Conservation (phyloP, 2,329 filamentous ascomycete species). For the Leptographium wingfieldii region DNA sequence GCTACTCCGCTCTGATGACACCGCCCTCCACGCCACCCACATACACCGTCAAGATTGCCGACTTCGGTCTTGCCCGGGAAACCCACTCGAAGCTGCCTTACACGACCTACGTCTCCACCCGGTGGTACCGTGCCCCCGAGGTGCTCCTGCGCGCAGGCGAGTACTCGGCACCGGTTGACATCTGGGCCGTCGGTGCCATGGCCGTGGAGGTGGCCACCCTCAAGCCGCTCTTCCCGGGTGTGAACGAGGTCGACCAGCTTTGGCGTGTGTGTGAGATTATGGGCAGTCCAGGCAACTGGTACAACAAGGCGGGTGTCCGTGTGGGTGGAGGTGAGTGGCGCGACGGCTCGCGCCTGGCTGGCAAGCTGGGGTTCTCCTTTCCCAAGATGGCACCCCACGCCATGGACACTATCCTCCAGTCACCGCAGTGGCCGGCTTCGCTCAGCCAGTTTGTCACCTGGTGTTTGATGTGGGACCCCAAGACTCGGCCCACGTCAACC, state of each 20-base stretch:
- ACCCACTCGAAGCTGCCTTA: slow-evolving; percentile 94
- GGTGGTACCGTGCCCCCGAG: slow-evolving; percentile 96
- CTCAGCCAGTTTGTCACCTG: slow-evolving; percentile 91
- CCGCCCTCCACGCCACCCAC: slow-evolving; percentile 86
- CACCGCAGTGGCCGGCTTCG: slow-evolving; percentile 82
- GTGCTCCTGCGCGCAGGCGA: slow-evolving; percentile 87
- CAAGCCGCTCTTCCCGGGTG: slow-evolving; percentile 92
- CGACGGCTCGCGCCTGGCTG: slow-evolving; percentile 80
- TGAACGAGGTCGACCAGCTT: slow-evolving; percentile 97
- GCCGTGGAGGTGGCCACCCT: slow-evolving; percentile 93
- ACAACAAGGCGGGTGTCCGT: slow-evolving; percentile 74
- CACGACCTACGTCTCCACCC: slow-evolving; percentile 94
- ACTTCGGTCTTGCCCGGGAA: slow-evolving; percentile 94
- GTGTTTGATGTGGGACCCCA: slow-evolving; percentile 99
- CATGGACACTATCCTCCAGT: slow-evolving; percentile 84
- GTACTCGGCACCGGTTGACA: slow-evolving; percentile 95
- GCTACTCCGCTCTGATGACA: slow-evolving; percentile 87
- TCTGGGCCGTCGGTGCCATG: slow-evolving; percentile 98
- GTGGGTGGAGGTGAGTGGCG: slow-evolving; percentile 97
- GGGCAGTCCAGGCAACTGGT: slow-evolving; percentile 97
- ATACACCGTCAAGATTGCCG: slow-evolving; percentile 96
- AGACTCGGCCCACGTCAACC: slow-evolving; percentile 75
- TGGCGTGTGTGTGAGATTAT: slow-evolving; percentile 99
- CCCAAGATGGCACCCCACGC: slow-evolving; percentile 98
- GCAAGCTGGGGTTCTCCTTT: slow-evolving; percentile 96